phyloP scores from a whole-genome alignment of 495 filamentous ascomycete species.

The Aspergillus egyptiacus region DNA sequence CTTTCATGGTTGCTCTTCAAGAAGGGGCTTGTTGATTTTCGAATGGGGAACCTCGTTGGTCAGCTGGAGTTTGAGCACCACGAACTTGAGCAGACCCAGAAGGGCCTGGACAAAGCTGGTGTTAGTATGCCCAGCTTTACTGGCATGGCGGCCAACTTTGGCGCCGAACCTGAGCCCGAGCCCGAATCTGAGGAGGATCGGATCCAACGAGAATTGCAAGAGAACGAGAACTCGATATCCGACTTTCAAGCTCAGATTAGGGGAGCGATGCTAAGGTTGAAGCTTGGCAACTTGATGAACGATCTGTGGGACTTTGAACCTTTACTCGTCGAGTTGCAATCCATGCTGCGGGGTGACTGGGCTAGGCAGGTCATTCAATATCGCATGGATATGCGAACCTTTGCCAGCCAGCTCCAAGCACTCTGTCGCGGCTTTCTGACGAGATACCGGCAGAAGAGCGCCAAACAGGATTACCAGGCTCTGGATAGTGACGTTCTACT shows the following conservation, averaged over 20 bases:
- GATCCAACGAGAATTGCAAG: slow-evolving; percentile 74
- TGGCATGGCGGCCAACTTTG: slow-evolving; percentile 93
- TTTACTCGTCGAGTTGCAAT: slow-evolving; percentile 71
- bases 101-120: slow-evolving; percentile 90
- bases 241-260: slow-evolving; percentile 87
- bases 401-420: slow-evolving; percentile 73
- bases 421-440: slow-evolving; percentile 72
- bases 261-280: slow-evolving; percentile 71
- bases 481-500: slow-evolving; percentile 66
- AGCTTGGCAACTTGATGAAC: slow-evolving; percentile 79
- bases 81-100: slow-evolving; percentile 93
- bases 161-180: slow-evolving; percentile 63
- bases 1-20: slow-evolving; percentile 92
- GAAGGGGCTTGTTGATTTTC: slow-evolving; percentile 88
- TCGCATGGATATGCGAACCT: slow-evolving; percentile 68
- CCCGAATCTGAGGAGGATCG: slow-evolving; percentile 86
- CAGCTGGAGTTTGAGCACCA: slow-evolving; percentile 97
- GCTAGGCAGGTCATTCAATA: slow-evolving; percentile 72
- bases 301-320: slow-evolving; percentile 84
- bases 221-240: slow-evolving; percentile 61
- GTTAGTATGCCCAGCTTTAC: slow-evolving; percentile 96
- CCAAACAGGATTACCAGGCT: slow-evolving; percentile 62
- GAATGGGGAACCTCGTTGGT: slow-evolving; percentile 97
- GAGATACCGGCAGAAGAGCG: slow-evolving; percentile 54
- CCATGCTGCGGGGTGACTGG: slow-evolving; percentile 74